A percentile compares a stretch with the other conserved stretches of the same genome.
These are phyloP conservation scores for Schoenoplectus tabernaemontani DNA, from an alignment of 202 grass and related monocot species.

Conservation along the genomic window DNA sequence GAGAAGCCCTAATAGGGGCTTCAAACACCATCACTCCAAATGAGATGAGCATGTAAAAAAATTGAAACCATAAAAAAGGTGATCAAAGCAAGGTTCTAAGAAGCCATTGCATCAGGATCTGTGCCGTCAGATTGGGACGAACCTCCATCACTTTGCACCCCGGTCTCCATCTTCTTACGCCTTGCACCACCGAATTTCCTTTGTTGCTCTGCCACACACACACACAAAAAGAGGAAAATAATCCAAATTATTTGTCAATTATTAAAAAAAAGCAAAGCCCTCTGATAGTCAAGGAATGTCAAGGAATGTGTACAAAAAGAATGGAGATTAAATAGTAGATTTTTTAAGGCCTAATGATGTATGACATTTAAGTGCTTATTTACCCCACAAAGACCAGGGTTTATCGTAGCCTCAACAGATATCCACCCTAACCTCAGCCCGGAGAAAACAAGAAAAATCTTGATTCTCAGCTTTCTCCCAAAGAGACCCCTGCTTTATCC, in stretches of 20 bases:
- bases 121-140: slow-evolving; percentile 32
- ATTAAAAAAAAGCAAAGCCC: not conserved
- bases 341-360: not conserved
- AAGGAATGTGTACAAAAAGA: not conserved
- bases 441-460: not conserved
- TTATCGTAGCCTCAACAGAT: not conserved
- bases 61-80: slow-evolving; percentile 4
- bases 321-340: not conserved
- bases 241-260: not conserved
- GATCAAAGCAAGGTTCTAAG: not conserved
- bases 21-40: slow-evolving; percentile 22
- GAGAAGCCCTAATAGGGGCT: slow-evolving; percentile 28
- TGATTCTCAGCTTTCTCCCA: not conserved
- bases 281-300: not conserved
- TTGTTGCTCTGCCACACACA: slow-evolving; percentile 17
- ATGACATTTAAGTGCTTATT: not conserved
- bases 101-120: slow-evolving; percentile 23
- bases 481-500: not conserved
- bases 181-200: slow-evolving; percentile 21
- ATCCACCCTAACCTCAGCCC: not conserved
- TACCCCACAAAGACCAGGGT: not conserved
- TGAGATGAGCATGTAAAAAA: slow-evolving; percentile 11
- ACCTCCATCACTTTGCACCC: slow-evolving; percentile 10
- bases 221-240: not conserved
- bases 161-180: slow-evolving; percentile 12